These are phyloP conservation scores for Cryptococcus floricola DNA, from an alignment of 1,284 basidiomycete genomes.

Conservation along the genomic window DNA sequence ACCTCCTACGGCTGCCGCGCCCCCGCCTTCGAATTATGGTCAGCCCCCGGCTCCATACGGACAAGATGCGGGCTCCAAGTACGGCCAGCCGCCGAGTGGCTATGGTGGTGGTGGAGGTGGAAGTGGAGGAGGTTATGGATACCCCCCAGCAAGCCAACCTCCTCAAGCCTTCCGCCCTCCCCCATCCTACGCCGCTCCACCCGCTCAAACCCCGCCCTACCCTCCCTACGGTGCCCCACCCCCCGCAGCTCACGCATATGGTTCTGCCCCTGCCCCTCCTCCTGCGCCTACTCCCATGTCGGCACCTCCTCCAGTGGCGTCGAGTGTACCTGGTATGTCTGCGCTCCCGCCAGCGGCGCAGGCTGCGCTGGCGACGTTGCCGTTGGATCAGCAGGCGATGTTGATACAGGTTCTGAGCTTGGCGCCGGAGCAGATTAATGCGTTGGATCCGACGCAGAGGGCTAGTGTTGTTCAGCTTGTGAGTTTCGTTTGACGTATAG, in stretches of 20 bases:
- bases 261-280: neutral
- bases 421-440: slow-evolving; percentile 81
- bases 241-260: neutral
- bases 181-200: slow-evolving; percentile 16
- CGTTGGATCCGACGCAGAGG: slow-evolving; percentile 74
- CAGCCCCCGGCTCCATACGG: slow-evolving; percentile 15
- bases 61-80: neutral
- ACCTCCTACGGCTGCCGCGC: slow-evolving; percentile 26
- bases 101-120: neutral
- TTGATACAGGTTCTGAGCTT: slow-evolving; percentile 79
- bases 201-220: slow-evolving; percentile 14
- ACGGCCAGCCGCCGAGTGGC: neutral
- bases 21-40: slow-evolving; percentile 9
- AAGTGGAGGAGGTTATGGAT: neutral
- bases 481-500: slow-evolving; percentile 33
- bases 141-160: slow-evolving; percentile 8
- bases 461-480: slow-evolving; percentile 82
- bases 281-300: slow-evolving; percentile 27
- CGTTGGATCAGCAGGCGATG: slow-evolving; percentile 62
- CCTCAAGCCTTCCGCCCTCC: slow-evolving; percentile 9
- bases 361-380: slow-evolving; percentile 38
- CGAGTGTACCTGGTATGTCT: slow-evolving; percentile 2
- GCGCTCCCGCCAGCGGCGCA: slow-evolving; percentile 37
- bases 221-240: slow-evolving; percentile 23
- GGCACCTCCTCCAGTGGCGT: slow-evolving; percentile 12